Conservation (phyloP, 2,329 filamentous ascomycete genomes). For the Onygena corvina region DNA sequence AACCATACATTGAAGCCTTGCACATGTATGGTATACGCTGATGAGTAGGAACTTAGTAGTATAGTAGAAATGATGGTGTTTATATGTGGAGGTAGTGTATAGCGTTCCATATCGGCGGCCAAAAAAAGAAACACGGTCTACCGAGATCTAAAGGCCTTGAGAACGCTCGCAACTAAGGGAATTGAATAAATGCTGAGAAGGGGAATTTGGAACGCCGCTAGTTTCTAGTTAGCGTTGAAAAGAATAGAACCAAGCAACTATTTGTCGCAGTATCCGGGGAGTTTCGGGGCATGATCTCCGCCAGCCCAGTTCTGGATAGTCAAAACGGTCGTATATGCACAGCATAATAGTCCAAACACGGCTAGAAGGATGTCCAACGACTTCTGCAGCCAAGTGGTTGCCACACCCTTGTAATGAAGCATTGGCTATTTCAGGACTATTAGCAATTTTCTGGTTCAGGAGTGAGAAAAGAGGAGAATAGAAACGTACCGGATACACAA, state of each 20-base stretch:
- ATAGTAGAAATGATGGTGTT: neutral
- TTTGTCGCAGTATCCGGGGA: conserved; percentile 51
- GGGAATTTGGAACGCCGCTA: neutral
- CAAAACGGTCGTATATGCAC: conserved; percentile 80
- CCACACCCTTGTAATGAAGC: conserved; percentile 74
- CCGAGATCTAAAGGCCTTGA: neutral
- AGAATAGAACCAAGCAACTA: conserved; percentile 3
- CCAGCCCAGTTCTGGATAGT: conserved; percentile 79
- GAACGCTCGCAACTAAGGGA: neutral
- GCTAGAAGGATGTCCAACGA: conserved; percentile 63
- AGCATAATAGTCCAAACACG: conserved; percentile 71
- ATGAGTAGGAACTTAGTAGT: too few relatives aligned
- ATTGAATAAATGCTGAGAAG: too few relatives aligned
- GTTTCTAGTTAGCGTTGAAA: neutral
- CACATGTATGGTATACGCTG: too few relatives aligned
- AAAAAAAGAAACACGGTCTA: neutral
- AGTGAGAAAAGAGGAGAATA: neutral
- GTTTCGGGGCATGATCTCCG: conserved; percentile 39
- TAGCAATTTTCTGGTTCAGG: conserved; percentile 8
- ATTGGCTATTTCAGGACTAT: conserved; percentile 52
- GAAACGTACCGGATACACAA: conserved; percentile 82
- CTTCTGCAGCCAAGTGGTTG: conserved; percentile 55
- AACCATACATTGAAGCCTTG: too few relatives aligned
- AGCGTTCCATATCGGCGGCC: neutral
- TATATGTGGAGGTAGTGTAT: neutral